A percentile compares a stretch with the other conserved stretches of the same genome.
phyloP scores from a whole-genome alignment of 352 stramenopile genomes.

The Phytophthora tubulina region DNA sequence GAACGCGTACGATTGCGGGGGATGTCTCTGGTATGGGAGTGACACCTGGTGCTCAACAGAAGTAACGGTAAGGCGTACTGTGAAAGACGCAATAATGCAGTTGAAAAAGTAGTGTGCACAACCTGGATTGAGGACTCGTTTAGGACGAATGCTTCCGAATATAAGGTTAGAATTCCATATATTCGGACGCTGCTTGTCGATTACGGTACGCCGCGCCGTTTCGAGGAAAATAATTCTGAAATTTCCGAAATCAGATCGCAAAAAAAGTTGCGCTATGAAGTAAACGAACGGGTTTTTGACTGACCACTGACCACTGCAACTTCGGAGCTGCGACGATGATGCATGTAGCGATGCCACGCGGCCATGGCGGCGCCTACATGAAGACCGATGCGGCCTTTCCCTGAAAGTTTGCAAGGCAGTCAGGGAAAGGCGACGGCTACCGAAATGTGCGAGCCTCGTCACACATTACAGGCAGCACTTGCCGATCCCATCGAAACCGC shows the following conservation, averaged over 20 bases:
- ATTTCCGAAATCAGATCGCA: slow-evolving; percentile 3
- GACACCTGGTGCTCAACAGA: slow-evolving; percentile 5
- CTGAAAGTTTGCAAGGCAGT: neutral
- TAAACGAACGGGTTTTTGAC: neutral
- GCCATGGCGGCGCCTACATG: neutral
- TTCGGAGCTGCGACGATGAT: slow-evolving; percentile 11
- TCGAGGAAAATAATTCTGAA: slow-evolving; percentile 13
- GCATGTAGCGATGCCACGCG: neutral
- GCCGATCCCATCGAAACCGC: neutral
- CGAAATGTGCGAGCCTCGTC: slow-evolving; percentile 26
- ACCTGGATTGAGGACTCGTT: neutral
- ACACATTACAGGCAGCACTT: neutral
- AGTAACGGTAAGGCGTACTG: slow-evolving; percentile 22
- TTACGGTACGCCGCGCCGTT: slow-evolving; percentile 14
- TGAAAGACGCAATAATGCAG: slow-evolving; percentile 13
- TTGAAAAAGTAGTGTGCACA: neutral
- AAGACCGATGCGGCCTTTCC: slow-evolving; percentile 13
- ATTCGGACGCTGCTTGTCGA: slow-evolving; percentile 1
- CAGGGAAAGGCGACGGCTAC: slow-evolving; percentile 20
- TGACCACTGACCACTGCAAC: neutral
- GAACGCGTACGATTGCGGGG: slow-evolving; percentile 24
- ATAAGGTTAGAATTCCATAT: neutral
- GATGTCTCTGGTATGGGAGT: slow-evolving; percentile 35
- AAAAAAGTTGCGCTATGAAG: slow-evolving; percentile 22
- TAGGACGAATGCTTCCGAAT: neutral